Evolutionary conservation across 345 rosid genomes (phyloP).

Genomic region (Crucihimalaya himalaica): DNA sequence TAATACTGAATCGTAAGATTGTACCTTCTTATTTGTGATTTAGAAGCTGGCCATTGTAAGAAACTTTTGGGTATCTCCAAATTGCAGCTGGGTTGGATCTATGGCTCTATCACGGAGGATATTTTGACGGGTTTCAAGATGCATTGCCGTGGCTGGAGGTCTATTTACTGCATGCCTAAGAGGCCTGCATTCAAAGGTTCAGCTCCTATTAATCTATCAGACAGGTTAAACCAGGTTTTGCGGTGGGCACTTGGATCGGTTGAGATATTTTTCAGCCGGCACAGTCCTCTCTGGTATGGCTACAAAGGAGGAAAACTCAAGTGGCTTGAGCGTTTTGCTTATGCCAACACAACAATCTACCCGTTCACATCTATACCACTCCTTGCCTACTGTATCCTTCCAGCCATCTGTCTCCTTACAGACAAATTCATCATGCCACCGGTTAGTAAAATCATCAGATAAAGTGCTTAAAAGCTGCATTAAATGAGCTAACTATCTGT

Average conservation of each 20-base stretch:
- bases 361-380: slow-evolving; percentile 95
- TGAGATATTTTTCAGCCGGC: slow-evolving; percentile 96
- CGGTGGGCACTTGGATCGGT: slow-evolving; percentile 99
- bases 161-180: slow-evolving; percentile 96
- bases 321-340: slow-evolving; percentile 93
- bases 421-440: slow-evolving; percentile 99
- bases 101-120: slow-evolving; percentile 97
- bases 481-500: slow-evolving; percentile 9
- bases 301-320: slow-evolving; percentile 90
- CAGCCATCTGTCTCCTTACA: slow-evolving; percentile 90
- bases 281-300: slow-evolving; percentile 87
- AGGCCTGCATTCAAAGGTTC: slow-evolving; percentile 94
- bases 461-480: background rate
- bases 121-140: slow-evolving; percentile 97
- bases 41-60: slow-evolving; percentile 19
- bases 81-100: slow-evolving; percentile 94
- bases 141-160: slow-evolving; percentile 99
- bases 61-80: slow-evolving; percentile 14
- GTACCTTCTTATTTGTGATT: slow-evolving; percentile 10
- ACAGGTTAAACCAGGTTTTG: slow-evolving; percentile 95
- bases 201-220: slow-evolving; percentile 93
- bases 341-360: slow-evolving; percentile 88
- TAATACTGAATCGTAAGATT: background rate
- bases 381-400: slow-evolving; percentile 88
- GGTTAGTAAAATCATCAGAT: slow-evolving; percentile 44